A percentile compares a stretch with the other conserved stretches of the same genome.
Conservation (phyloP, 352 stramenopile species). For the Phytophthora citricola region DNA sequence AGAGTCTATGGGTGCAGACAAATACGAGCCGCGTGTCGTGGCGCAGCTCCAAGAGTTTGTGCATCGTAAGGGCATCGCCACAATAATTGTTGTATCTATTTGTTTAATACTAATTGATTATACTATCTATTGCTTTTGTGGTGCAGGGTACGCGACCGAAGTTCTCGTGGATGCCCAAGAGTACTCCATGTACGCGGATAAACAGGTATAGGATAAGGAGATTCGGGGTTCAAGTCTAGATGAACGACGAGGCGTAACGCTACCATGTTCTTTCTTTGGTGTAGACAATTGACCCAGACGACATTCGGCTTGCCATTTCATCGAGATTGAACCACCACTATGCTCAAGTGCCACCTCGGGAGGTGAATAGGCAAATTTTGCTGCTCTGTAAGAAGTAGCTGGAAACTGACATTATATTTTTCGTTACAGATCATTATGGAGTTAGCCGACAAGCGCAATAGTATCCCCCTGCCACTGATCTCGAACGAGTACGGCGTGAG, state of each 20-base stretch:
- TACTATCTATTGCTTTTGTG: conserved; percentile 1
- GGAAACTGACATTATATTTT: conserved; percentile 6
- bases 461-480: conserved; percentile 75
- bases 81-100: not conserved
- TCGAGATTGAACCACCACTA: conserved; percentile 86
- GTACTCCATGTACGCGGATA: conserved; percentile 82
- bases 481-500: conserved; percentile 86
- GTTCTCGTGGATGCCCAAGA: conserved; percentile 88
- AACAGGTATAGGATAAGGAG: conserved; percentile 42
- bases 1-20: conserved; percentile 83
- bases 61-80: conserved; percentile 52
- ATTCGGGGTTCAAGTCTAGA: not conserved
- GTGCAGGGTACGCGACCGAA: conserved; percentile 79
- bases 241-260: conserved; percentile 6
- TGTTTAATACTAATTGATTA: conserved; percentile 2
- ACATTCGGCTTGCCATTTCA: conserved; percentile 78
- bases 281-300: conserved; percentile 73
- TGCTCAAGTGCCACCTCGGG: conserved; percentile 70
- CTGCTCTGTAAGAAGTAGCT: not conserved
- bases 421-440: conserved; percentile 82
- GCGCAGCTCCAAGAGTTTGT: conserved; percentile 86
- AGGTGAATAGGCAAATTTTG: conserved; percentile 41
- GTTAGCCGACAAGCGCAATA: conserved; percentile 85
- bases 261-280: conserved; percentile 9
- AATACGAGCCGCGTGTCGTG: conserved; percentile 81